Evolutionary conservation across 148 eudicot species (phyloP).

Genomic region (Diospyros kaki): DNA sequence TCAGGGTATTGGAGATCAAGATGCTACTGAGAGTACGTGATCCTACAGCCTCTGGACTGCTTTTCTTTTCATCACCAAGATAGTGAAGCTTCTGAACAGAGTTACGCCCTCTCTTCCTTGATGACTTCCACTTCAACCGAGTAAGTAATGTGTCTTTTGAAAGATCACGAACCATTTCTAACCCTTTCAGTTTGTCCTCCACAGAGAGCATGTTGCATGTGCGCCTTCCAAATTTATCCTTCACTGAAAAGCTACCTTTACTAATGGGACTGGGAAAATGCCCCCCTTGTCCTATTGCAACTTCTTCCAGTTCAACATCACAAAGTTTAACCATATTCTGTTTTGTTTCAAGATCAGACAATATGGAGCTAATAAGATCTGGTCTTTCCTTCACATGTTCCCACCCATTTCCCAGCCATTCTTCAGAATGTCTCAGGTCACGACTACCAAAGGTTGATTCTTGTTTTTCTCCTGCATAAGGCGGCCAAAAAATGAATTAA

Average conservation of each 20-base stretch:
- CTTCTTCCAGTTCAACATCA: slow-evolving; percentile 7
- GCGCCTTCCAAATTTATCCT: slow-evolving; percentile 5
- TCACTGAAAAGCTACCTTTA: slow-evolving; percentile 5
- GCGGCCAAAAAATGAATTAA: neutral
- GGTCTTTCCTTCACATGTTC: slow-evolving; percentile 44
- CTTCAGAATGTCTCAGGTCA: slow-evolving; percentile 68
- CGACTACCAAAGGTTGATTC: slow-evolving; percentile 27
- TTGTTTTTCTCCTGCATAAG: slow-evolving; percentile 56
- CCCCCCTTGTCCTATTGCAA: neutral
- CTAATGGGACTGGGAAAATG: slow-evolving; percentile 2
- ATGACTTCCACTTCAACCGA: slow-evolving; percentile 56
- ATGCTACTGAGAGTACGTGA: slow-evolving; percentile 17
- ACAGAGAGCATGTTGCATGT: neutral
- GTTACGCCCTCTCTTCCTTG: slow-evolving; percentile 52
- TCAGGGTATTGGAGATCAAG: slow-evolving; percentile 22
- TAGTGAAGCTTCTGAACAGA: slow-evolving; percentile 27
- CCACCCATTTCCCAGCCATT: slow-evolving; percentile 74
- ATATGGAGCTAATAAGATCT: slow-evolving; percentile 41
- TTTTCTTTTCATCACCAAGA: slow-evolving; percentile 16
- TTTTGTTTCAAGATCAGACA: slow-evolving; percentile 14
- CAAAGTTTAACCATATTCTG: neutral
- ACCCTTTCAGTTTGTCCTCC: slow-evolving; percentile 8
- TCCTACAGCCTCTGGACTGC: slow-evolving; percentile 11
- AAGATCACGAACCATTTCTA: slow-evolving; percentile 32
- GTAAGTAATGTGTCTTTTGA: slow-evolving; percentile 49